Conservation (phyloP, 148 eudicot genomes). For the Amaranthus cruentus region DNA sequence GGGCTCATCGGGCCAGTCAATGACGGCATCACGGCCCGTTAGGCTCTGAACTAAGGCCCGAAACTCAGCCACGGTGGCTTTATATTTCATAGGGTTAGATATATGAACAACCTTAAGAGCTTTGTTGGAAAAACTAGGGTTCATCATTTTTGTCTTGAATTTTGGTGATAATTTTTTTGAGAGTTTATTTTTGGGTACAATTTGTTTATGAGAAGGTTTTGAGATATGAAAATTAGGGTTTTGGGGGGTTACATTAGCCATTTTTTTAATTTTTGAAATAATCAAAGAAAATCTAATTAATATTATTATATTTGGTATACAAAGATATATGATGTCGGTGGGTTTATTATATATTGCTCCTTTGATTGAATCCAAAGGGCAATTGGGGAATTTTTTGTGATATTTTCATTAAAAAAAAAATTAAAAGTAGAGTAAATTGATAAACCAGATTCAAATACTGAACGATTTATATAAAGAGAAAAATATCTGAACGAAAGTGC, state of each 20-base stretch:
- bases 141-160: background rate
- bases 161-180: conserved; percentile 17
- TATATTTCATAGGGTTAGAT: conserved; percentile 48
- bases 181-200: conserved; percentile 14
- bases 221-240: conserved; percentile 17
- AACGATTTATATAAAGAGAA: no score
- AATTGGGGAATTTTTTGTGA: no score
- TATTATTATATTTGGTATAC: background rate
- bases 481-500: no score
- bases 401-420: no score
- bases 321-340: conserved; percentile 9
- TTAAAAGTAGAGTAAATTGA: no score
- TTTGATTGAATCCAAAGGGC: no score
- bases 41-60: conserved; percentile 48
- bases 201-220: conserved; percentile 7
- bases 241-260: conserved; percentile 15
- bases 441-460: no score
- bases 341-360: background rate
- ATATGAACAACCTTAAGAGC: conserved; percentile 55
- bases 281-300: no score
- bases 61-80: conserved; percentile 39
- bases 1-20: conserved; percentile 9
- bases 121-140: background rate
- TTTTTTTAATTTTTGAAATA: background rate
- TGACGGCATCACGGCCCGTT: conserved; percentile 42